Evolutionary conservation across 2,329 filamentous ascomycete species (phyloP), one percentile per base, ranked within the genome.

Genomic region (Thyridium curvatum): DNA sequence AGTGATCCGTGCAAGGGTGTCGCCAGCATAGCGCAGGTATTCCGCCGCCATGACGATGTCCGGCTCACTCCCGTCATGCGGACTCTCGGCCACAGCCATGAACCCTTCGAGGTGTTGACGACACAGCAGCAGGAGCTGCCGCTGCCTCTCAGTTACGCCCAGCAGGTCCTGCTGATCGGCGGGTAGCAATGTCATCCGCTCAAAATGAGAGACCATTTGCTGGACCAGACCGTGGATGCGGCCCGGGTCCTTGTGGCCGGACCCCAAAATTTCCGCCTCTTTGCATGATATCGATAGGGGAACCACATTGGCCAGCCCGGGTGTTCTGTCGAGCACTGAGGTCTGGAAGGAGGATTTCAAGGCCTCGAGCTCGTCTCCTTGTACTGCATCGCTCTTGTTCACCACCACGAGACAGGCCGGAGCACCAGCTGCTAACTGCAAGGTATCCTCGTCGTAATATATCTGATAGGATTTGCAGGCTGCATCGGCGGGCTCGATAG

Each of bases 11-110:
- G 88, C 84, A n/a, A 96, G 69, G 46, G 79, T 82, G 38, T 82
- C 77, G 1, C 87, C 89, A 12, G 89, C 90, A 48, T 78, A 79
- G 32, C 93, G 82, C 40, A 98, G 69, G 55, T 90, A 80, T 61
- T 98, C 93, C 1, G 93, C 93, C 10, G 89, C 90, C 18, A 94
- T 73, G 7, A 96, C 91, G 35, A 95, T 82, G 55, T 97, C 93
- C 8, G 84, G 69, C 28, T 86, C 82, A 10, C 53, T 50, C 4
- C 53, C 60, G 4, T 56, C 54, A 3, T 12, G 18, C 32, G 8
- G 8, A n/a, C n/a, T n/a, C 12, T 12, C 15, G 2, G 46, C 76
- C 52, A 82, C 77, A 9, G 55, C 61, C 44, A 91, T 64, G 56
- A 95, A 98, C 16, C 79, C 74, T 35, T 84, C 73, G 1, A 98